These are phyloP conservation scores for Phylloporus sp. DNA, from an alignment of 768 basidiomycete species.

Conservation along the genomic window DNA sequence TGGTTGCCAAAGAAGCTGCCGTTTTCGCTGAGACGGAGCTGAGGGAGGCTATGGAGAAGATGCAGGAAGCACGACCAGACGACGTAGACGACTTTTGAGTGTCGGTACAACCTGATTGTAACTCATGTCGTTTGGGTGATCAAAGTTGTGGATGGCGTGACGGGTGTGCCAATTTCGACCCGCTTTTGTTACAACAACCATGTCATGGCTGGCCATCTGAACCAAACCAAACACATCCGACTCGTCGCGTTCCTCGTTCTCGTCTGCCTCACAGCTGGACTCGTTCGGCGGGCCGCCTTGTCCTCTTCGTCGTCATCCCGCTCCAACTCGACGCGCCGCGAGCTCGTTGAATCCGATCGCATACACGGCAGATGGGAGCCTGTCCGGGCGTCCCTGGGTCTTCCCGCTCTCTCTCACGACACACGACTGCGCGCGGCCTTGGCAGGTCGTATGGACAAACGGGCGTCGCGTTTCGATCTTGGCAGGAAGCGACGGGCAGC, in stretches of 20 bases:
- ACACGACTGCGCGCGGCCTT: background rate
- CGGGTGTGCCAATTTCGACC: background rate
- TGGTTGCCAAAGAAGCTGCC: constrained; percentile 64
- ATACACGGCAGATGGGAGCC: constrained; percentile 32
- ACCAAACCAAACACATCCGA: constrained; percentile 12
- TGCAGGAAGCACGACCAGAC: constrained; percentile 51
- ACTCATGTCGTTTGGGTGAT: background rate
- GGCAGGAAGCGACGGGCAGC: constrained; percentile 11
- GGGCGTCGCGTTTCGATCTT: constrained; percentile 23
- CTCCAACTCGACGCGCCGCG: background rate
- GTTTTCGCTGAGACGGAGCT: constrained; percentile 71
- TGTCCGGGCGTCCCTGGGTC: constrained; percentile 29
- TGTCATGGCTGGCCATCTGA: constrained; percentile 21
- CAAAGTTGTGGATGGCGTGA: background rate
- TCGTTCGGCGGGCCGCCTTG: constrained; percentile 14
- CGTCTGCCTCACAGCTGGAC: constrained; percentile 20
- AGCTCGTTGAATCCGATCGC: background rate
- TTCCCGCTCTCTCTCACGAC: constrained; percentile 22
- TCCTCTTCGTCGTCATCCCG: background rate
- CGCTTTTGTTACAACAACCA: constrained; percentile 1
- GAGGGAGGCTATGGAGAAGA: constrained; percentile 66
- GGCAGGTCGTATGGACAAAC: constrained; percentile 2
- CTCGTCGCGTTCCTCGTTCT: constrained; percentile 19
- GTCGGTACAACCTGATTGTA: too few species aligned
- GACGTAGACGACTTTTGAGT: constrained; percentile 33